Evolutionary conservation across 306 rosid genomes (phyloP), one percentile per base, ranked within the genome.

Genomic region (Lathyrus oleraceus): DNA sequence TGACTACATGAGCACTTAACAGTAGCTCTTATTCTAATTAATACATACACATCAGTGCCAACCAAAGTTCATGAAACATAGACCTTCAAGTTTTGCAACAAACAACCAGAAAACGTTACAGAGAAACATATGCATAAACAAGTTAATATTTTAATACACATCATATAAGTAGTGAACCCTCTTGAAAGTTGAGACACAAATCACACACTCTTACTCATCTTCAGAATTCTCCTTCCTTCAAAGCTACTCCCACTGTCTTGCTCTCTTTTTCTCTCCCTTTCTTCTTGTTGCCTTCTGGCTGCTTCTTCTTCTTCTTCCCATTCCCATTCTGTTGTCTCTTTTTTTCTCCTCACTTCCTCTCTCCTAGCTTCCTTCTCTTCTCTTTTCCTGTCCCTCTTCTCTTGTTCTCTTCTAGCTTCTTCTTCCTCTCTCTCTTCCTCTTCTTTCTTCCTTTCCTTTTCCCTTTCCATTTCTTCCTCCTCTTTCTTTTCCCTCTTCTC

Each of bases 161-260:
- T 1, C 8, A 59, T 54, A 65, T 40, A 43, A 49, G 35, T 52
- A 15, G 40, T 1, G 45, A 63, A 53, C 54, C 40, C 8, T 23
- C 25, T 56, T 47, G 16, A 28, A 13, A 65, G 15, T 15, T 5
- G 49, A 35, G 59, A 56, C 58, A 66, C 20, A 45, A 67, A 67
- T 78, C 59, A 77, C 51, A 72, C 38, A 4, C 6, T 4, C 25
- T 32, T 27, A 58, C 70, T 10, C 13, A 51, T 14, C 62, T 59
- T 81, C 69, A 79, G 43, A 65, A 45, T 61, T 54, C 60, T 59
- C 51, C 75, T 79, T 65, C 84, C 84, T 23, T 74, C 78, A 45
- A 58, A 70, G 11, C 51, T 28, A 14, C 17, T 61, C 15, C 28
- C 47, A 16, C 48, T 12, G 1, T 39, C 72, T 19, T n/a, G 36